Percentiles rank a stretch among this genome's conserved stretches.
These are phyloP conservation scores for Phytopythium helicoides DNA, from an alignment of 352 stramenopile genomes.

Conservation along the genomic window DNA sequence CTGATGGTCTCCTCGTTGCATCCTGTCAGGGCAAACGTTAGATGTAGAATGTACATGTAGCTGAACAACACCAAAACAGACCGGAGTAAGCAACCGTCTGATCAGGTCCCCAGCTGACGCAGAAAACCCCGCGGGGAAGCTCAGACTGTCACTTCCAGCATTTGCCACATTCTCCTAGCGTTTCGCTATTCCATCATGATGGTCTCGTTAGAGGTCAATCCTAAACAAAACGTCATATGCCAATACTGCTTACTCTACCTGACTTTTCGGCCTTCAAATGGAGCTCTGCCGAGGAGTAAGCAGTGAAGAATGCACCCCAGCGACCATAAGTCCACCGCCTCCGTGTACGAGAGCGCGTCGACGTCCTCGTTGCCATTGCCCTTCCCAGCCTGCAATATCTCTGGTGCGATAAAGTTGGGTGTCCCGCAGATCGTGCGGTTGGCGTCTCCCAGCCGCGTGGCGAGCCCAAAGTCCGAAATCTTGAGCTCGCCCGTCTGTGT, in stretches of 20 bases:
- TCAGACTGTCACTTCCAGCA: conserved; percentile 30
- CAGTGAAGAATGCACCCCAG: conserved; percentile 79
- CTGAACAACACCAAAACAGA: too few relatives aligned
- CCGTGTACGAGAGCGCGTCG: conserved; percentile 38
- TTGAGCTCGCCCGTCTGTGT: conserved; percentile 49
- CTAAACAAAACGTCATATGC: background rate
- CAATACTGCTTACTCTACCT: conserved; percentile 25
- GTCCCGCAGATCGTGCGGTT: conserved; percentile 76
- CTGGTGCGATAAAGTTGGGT: conserved; percentile 81
- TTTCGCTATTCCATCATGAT: conserved; percentile 33
- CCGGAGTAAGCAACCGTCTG: conserved; percentile 49
- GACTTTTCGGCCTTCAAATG: conserved; percentile 74
- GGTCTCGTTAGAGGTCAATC: background rate
- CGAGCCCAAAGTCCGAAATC: conserved; percentile 80
- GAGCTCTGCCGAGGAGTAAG: conserved; percentile 56
- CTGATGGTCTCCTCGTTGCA: conserved; percentile 33
- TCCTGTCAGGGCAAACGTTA: conserved; percentile 20
- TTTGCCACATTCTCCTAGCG: conserved; percentile 67
- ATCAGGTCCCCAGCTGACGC: conserved; percentile 56
- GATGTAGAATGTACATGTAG: background rate
- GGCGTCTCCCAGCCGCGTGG: conserved; percentile 47
- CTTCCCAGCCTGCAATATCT: conserved; percentile 48
- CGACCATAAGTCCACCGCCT: conserved; percentile 78
- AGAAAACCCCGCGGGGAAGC: conserved; percentile 55
- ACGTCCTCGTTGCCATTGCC: conserved; percentile 17